Evolutionary conservation across 768 basidiomycete species (phyloP), one percentile per base, ranked within the genome.

Genomic region (Phlebiopsis flavidoalba): DNA sequence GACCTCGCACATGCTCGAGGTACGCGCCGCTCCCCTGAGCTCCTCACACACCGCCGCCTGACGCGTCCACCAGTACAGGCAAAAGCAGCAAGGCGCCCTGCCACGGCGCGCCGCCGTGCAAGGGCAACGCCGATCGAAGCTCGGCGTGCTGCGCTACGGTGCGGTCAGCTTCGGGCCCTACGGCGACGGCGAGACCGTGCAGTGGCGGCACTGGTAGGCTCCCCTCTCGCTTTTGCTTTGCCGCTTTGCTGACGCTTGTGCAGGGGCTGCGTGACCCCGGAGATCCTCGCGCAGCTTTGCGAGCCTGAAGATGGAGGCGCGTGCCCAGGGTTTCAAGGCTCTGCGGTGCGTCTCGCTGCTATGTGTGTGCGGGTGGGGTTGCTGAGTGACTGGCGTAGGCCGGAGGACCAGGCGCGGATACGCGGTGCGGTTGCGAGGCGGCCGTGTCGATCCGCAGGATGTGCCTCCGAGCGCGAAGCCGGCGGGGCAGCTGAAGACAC

Each of bases 201-300:
- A 85, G 67, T 92, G 91, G 91, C 77, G 83, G 46, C 90, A 92
- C 65, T 92, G 90, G 89, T 89, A 72, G 66, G 76, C 10, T 19
- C 24, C 24, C 47, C 49, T 21, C 46, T 37, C 49, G 51, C 26
- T 43, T 26, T 43, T 22, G 5, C 19, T 33, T 22, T 10, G 50
- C 12, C 36, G 33, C 36, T 19, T 60, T 36, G 47, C 55, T 53
- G 52, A 48, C 33, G 49, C 47, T 49, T 17, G 15, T 58, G n/a
- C 63, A 89, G 88, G 89, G 88, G 86, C 62, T 91, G 89, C 60
- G 86, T 89, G 10, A 87, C 85, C 21, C 77, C 81, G 8, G 72
- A 75, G 50, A 83, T 87, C 54, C 75, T 91, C 43, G 70, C 68
- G 10, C 68, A 76, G 49, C n/a, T 75, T 91, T 54, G 81, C 84